Base-by-base conservation (phyloP, 1,139 yeast species). In the Saccharomyces pastorianus region DNA sequence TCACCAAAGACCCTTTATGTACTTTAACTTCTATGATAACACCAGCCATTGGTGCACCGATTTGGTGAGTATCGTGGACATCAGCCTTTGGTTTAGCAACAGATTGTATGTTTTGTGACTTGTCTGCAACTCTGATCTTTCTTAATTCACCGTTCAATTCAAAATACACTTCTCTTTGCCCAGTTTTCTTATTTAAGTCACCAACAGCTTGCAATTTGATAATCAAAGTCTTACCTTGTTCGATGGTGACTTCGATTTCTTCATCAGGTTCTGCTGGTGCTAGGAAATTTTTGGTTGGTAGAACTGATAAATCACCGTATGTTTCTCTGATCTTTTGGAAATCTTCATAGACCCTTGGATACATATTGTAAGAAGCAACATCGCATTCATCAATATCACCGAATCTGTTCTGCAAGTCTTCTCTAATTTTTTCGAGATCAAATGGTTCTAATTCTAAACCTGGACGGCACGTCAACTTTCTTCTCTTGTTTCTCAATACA, bases 11-110 rank as follows among this genome's bases (percentile, higher is more conserved):
- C 58, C 96, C 96, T 64, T 82, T 82, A 75, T 89, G 88, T 58
- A 89, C 88, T 69, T 95, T 88, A 56, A 93, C 85, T 74, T 95
- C 99, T 63, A 93, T 89, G 56, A 93, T 90, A 59, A 93, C 98
- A 76, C 99, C 99, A 34, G 98, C 95, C 99, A 93, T 93, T 73
- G 99, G 99, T 4, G 99, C 96, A 64, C 98, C 99, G 60, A 95
- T 85, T 64, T 95, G 97, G 68, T 85, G 87, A 57, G 96, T 90
- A 71, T 88, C 87, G 69, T 81, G 83, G 17, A 84, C 77, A 62
- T 85, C 88, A 50, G 98, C 99, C 81, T 93, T 95, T 63, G 91
- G 87, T 71, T 97, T 86, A 31, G 95, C 77, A 60, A 87, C 81
- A 50, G 88, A 81, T 73, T 89, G 97, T 56, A 91, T 83, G 51